Evolutionary conservation across 768 basidiomycete species (phyloP).

Genomic region (Leccinum aurantiacum): DNA sequence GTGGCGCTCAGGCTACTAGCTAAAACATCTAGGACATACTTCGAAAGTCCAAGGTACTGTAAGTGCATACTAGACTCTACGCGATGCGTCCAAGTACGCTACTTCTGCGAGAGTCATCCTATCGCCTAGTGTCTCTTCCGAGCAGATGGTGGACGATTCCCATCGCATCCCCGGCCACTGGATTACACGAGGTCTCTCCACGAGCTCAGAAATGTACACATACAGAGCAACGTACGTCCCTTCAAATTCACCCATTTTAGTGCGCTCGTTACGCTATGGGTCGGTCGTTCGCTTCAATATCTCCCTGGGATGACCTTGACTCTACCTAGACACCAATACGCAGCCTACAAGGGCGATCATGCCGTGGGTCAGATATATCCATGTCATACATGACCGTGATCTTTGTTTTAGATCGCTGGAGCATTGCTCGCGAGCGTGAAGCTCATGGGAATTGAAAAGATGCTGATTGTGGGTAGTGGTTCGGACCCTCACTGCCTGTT

Average conservation of each 20-base stretch:
- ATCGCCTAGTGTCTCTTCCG: neutral
- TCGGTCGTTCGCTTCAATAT: neutral
- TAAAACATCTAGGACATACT: neutral
- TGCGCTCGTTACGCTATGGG: neutral
- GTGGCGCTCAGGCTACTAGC: neutral
- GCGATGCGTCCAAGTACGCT: neutral
- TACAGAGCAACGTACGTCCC: neutral
- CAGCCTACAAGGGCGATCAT: neutral
- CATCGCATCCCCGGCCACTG: neutral
- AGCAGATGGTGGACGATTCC: neutral
- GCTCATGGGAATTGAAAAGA: too few species aligned
- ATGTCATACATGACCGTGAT: neutral
- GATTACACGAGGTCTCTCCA: neutral
- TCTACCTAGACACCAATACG: neutral
- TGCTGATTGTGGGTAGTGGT: neutral
- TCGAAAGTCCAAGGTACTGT: neutral
- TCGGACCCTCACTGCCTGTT: neutral
- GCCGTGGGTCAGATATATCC: neutral
- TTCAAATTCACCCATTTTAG: neutral
- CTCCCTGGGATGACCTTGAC: neutral
- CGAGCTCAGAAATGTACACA: neutral
- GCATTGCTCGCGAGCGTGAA: neutral
- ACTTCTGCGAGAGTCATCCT: neutral
- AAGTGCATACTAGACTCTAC: neutral
- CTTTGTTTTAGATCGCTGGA: neutral